Percentiles rank a stretch among this genome's conserved stretches.
Evolutionary conservation across 495 filamentous ascomycete species (phyloP).

Genomic region (Evernia prunastri): DNA sequence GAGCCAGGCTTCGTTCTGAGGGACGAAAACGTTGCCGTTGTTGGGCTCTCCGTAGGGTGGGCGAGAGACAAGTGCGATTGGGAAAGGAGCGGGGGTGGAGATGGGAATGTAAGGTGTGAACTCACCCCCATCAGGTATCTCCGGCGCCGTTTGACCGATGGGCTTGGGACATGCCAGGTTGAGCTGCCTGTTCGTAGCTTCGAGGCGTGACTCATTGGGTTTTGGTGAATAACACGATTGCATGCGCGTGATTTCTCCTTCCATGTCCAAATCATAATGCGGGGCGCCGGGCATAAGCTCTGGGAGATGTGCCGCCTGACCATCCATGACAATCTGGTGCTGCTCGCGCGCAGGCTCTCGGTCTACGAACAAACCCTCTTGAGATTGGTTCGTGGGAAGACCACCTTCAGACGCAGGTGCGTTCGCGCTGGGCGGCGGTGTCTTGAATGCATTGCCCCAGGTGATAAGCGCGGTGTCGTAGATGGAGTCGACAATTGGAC

Average conservation of each 20-base stretch:
- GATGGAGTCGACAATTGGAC: slow-evolving; percentile 65
- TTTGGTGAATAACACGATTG: slow-evolving; percentile 47
- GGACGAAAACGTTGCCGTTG: slow-evolving; percentile 51
- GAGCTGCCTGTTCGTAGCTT: slow-evolving; percentile 55
- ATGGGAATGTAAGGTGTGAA: slow-evolving; percentile 60
- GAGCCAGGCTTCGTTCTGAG: slow-evolving; percentile 68
- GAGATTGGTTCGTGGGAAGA: neutral
- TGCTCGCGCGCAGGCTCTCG: slow-evolving; percentile 8
- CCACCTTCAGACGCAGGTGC: slow-evolving; percentile 40
- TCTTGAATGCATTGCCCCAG: slow-evolving; percentile 59
- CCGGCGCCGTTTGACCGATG: slow-evolving; percentile 30
- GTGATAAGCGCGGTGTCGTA: slow-evolving; percentile 67
- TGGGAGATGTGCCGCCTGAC: slow-evolving; percentile 32
- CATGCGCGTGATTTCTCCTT: slow-evolving; percentile 51
- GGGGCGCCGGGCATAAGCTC: slow-evolving; percentile 52
- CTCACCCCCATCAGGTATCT: slow-evolving; percentile 41
- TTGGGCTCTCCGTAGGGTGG: slow-evolving; percentile 58
- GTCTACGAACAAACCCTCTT: slow-evolving; percentile 5
- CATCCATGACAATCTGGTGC: slow-evolving; percentile 12
- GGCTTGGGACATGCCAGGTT: slow-evolving; percentile 35
- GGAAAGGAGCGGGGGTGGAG: slow-evolving; percentile 48
- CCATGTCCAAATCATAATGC: slow-evolving; percentile 57
- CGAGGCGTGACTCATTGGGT: slow-evolving; percentile 43
- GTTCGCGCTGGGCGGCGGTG: slow-evolving; percentile 51
- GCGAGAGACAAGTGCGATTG: slow-evolving; percentile 67